Evolutionary conservation across 768 basidiomycete species (phyloP).

Genomic region (Naganishia friedmannii): DNA sequence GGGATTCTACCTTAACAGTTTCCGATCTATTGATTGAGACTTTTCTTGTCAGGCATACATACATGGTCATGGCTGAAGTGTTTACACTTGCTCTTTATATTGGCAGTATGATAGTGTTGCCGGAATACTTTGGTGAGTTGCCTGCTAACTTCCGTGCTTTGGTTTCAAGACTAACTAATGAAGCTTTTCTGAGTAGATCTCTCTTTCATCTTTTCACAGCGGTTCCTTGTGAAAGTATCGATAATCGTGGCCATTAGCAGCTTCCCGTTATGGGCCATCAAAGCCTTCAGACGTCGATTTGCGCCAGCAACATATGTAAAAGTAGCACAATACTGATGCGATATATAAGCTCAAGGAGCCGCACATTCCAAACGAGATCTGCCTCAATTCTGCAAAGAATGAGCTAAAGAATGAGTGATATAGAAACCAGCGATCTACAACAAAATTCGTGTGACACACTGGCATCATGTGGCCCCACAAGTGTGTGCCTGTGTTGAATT

Average conservation of each 20-base stretch:
- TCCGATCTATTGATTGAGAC: not conserved
- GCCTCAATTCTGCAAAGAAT: not conserved
- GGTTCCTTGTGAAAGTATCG: constrained; percentile 91
- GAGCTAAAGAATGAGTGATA: no score
- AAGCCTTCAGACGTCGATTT: constrained; percentile 75
- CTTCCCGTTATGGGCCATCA: constrained; percentile 85
- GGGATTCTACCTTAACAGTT: constrained; percentile 31
- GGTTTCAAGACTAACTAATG: not conserved
- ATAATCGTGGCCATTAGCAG: constrained; percentile 93
- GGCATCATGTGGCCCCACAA: not conserved
- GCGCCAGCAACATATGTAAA: constrained; percentile 94
- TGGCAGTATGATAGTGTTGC: constrained; percentile 85
- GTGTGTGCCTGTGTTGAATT: not conserved
- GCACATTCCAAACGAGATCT: not conserved
- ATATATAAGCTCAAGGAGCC: not conserved
- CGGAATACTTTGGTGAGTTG: constrained; percentile 84
- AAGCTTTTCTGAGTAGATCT: constrained; percentile 66
- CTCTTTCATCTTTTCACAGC: constrained; percentile 79
- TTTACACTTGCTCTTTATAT: constrained; percentile 85
- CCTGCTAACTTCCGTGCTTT: not conserved
- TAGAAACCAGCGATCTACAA: no score
- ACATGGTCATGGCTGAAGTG: constrained; percentile 90
- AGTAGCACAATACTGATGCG: constrained; percentile 54
- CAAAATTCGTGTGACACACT: no score
- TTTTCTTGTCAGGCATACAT: constrained; percentile 67